These are phyloP conservation scores for Mycena vulgaris DNA, from an alignment of 768 basidiomycete species.

Conservation along the genomic window DNA sequence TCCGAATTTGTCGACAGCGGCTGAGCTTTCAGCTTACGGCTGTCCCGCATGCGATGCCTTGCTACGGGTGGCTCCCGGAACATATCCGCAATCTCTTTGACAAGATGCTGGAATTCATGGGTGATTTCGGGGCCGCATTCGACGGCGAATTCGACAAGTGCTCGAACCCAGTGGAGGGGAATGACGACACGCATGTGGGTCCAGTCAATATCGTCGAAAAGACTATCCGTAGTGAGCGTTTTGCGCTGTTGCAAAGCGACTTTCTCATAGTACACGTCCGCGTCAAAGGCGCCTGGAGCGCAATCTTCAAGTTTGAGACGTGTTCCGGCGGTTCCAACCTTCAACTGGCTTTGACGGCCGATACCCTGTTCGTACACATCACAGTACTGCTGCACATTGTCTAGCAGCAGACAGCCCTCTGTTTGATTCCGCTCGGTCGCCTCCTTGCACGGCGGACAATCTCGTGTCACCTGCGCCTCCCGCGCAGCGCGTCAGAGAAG, in stretches of 20 bases:
- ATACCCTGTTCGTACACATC: slow-evolving; percentile 9
- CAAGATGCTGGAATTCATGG: not conserved
- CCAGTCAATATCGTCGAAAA: slow-evolving; percentile 6
- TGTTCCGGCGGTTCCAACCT: slow-evolving; percentile 9
- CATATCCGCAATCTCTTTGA: not conserved
- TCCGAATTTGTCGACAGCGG: slow-evolving; percentile 3
- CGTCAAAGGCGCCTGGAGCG: not conserved
- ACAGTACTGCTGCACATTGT: slow-evolving; percentile 40
- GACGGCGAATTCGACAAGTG: not conserved
- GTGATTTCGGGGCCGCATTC: too few species aligned
- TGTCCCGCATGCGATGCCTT: not conserved
- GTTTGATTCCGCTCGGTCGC: not conserved
- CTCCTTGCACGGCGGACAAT: too few species aligned
- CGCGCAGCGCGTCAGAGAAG: too few species aligned
- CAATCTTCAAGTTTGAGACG: not conserved
- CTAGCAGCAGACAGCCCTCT: slow-evolving; percentile 4
- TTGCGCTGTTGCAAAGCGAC: not conserved
- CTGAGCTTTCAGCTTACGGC: not conserved
- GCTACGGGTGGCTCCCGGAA: not conserved
- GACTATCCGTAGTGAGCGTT: not conserved
- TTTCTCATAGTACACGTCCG: not conserved
- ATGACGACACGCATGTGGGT: not conserved
- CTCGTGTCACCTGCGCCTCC: too few species aligned
- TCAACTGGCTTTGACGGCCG: not conserved
- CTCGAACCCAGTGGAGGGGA: not conserved